Percentiles rank a stretch among this genome's conserved stretches.
Conservation (phyloP, 2,329 filamentous ascomycete species). For the Stagonosporopsis cucurbitacearum region DNA sequence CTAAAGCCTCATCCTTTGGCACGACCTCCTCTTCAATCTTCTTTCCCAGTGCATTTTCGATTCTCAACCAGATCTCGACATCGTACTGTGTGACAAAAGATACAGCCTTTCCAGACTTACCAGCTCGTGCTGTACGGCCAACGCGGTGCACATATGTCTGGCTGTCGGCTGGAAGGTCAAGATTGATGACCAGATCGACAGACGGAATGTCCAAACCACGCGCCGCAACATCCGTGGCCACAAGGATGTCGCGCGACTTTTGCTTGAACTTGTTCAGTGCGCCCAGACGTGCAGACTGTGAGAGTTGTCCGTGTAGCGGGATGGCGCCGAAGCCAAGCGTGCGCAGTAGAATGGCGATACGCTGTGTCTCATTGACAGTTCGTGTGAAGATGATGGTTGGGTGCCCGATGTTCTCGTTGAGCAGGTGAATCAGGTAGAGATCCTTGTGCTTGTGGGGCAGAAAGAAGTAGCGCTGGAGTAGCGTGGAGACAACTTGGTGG, state of each 20-base stretch:
- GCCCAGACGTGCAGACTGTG: slow-evolving; percentile 83
- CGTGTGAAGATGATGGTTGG: slow-evolving; percentile 89
- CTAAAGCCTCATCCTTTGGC: slow-evolving; percentile 83
- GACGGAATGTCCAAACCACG: slow-evolving; percentile 90
- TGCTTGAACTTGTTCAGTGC: slow-evolving; percentile 89
- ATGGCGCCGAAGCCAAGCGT: slow-evolving; percentile 88
- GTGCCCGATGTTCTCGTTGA: slow-evolving; percentile 87
- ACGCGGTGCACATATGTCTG: slow-evolving; percentile 94
- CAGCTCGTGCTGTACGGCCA: slow-evolving; percentile 84
- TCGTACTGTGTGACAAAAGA: slow-evolving; percentile 88
- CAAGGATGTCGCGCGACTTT: slow-evolving; percentile 80
- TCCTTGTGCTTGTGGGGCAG: slow-evolving; percentile 82
- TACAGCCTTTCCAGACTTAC: slow-evolving; percentile 81
- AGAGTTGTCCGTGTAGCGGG: slow-evolving; percentile 90
- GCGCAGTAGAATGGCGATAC: slow-evolving; percentile 81
- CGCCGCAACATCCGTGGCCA: slow-evolving; percentile 92
- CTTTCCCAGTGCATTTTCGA: slow-evolving; percentile 82
- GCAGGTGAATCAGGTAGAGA: slow-evolving; percentile 81
- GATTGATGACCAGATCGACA: slow-evolving; percentile 88
- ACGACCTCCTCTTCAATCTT: slow-evolving; percentile 73
- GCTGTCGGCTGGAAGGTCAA: slow-evolving; percentile 80
- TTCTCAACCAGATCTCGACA: slow-evolving; percentile 77
- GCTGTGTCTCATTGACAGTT: slow-evolving; percentile 89
- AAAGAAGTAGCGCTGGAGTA: slow-evolving; percentile 86
- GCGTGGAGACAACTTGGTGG: slow-evolving; percentile 89